Evolutionary conservation across 306 rosid species (phyloP), one percentile per base, ranked within the genome.

Genomic region (Hippophae rhamnoides): DNA sequence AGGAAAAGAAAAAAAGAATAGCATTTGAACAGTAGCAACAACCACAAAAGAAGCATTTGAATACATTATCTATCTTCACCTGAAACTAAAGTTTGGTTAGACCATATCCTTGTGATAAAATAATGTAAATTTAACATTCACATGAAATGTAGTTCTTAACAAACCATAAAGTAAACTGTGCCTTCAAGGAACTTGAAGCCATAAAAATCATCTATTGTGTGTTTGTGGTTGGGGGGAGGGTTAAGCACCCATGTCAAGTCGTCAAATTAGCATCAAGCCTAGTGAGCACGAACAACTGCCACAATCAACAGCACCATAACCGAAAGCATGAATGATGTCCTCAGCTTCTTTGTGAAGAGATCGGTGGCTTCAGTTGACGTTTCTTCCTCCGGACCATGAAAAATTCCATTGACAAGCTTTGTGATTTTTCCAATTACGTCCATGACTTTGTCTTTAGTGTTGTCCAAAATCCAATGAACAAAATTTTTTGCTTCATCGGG

Each of bases 281-380:
- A 69, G 11, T 63, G 62, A 47, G 66, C 66, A 56, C 96, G 87
- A 65, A 54, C 52, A 52, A 87, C 78, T 72, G 83, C 78, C 79
- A 87, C 95, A 18, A 87, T 64, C 66, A 87, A 62, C 65, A 87
- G 57, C 47, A 90, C 90, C 77, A 85, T 66, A 65, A 90, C 71
- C 51, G 89, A 72, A 61, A 90, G 84, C 74, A 83, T 65, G 78
- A 90, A 79, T 1, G 89, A 78, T 25, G 69, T 63, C 72, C 74
- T 76, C 52, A 90, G 73, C 76, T 47, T 90, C 44, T 81, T 84
- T 60, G 67, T 61, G 51, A 81, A 81, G 55, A 59, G 61, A 73
- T 73, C 72, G 8, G 51, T 64, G 52, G 43, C 52, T 66, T 38
- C 72, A 25, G 10, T 10, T 5, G 31, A 67, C 58, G 58, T 73